Percentiles rank a stretch among this genome's conserved stretches.
phyloP scores from a whole-genome alignment of 2,329 filamentous ascomycete genomes.

The Escovopsis sp. region DNA sequence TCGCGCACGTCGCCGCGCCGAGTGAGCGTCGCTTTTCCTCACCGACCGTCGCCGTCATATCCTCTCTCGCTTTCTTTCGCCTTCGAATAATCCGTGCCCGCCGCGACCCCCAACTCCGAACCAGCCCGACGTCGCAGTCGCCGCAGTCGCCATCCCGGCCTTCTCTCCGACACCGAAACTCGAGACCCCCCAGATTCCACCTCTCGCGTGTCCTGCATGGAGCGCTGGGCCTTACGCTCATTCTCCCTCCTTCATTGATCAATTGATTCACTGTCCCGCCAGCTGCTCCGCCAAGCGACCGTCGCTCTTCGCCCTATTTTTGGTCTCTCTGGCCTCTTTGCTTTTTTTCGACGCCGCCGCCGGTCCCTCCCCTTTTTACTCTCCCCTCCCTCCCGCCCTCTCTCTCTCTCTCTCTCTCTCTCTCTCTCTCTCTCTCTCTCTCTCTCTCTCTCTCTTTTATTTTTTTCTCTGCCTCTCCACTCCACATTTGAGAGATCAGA shows the following conservation, averaged over 20 bases:
- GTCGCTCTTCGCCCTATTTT: too few species aligned
- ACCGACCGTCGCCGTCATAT: neutral
- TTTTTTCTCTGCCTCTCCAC: too few species aligned
- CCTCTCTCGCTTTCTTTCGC: neutral
- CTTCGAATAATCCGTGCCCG: neutral
- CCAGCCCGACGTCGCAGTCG: neutral
- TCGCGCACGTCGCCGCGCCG: too few species aligned
- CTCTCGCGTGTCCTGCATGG: slow-evolving; percentile 14
- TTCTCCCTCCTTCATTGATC: too few species aligned
- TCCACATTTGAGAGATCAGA: too few species aligned
- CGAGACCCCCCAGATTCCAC: neutral
- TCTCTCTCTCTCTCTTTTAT: neutral
- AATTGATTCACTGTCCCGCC: neutral
- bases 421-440: neutral
- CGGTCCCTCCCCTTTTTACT: too few species aligned
- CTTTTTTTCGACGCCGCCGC: neutral
- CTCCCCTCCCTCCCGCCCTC: too few species aligned
- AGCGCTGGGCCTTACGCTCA: slow-evolving; percentile 14
- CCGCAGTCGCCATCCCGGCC: neutral
- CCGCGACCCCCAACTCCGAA: neutral
- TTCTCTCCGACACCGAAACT: neutral
- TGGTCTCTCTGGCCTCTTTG: slow-evolving; percentile 1
- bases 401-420: too few species aligned
- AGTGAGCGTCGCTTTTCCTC: too few species aligned
- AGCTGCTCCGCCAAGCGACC: neutral